A percentile compares a stretch with the other conserved stretches of the same genome.
phyloP scores from a whole-genome alignment of 2,329 filamentous ascomycete genomes.

The Fusarium sp. region DNA sequence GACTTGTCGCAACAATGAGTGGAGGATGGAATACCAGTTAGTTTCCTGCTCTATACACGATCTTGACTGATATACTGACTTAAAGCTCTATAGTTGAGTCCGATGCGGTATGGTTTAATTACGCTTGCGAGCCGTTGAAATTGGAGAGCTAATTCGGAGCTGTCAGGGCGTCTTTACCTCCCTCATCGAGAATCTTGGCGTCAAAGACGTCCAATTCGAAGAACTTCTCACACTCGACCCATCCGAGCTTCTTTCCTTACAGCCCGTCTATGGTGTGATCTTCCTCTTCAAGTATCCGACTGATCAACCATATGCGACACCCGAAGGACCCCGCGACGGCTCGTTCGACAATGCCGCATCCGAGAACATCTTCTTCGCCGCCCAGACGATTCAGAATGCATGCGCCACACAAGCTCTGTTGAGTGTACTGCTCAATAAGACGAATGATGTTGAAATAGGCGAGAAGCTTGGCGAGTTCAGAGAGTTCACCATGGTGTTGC shows the following conservation, averaged over 20 bases:
- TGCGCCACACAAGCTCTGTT: slow-evolving; percentile 97
- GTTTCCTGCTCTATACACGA: slow-evolving; percentile 41
- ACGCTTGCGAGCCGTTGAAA: neutral
- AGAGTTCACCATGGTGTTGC: slow-evolving; percentile 88
- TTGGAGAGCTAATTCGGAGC: slow-evolving; percentile 4
- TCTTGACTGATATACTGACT: slow-evolving; percentile 13
- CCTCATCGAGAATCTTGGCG: slow-evolving; percentile 89
- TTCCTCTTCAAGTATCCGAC: slow-evolving; percentile 98
- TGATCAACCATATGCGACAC: slow-evolving; percentile 69
- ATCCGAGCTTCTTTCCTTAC: slow-evolving; percentile 75
- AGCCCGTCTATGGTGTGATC: slow-evolving; percentile 92
- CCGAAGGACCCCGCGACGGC: slow-evolving; percentile 80
- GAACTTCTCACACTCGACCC: slow-evolving; percentile 92
- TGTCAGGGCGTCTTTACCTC: slow-evolving; percentile 92
- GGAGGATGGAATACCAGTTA: slow-evolving; percentile 94
- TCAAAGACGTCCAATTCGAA: slow-evolving; percentile 95
- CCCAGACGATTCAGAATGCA: slow-evolving; percentile 98
- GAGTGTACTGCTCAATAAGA: slow-evolving; percentile 90
- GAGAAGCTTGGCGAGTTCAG: slow-evolving; percentile 79
- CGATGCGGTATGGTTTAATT: slow-evolving; percentile 84
- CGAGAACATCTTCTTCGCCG: slow-evolving; percentile 89
- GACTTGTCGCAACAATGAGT: slow-evolving; percentile 64
- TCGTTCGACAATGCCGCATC: slow-evolving; percentile 80
- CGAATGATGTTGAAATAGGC: slow-evolving; percentile 77
- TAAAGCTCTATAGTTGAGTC: slow-evolving; percentile 74